These are phyloP conservation scores for Penicillium sclerotiorum DNA, from an alignment of 2,329 filamentous ascomycete species.

Conservation along the genomic window DNA sequence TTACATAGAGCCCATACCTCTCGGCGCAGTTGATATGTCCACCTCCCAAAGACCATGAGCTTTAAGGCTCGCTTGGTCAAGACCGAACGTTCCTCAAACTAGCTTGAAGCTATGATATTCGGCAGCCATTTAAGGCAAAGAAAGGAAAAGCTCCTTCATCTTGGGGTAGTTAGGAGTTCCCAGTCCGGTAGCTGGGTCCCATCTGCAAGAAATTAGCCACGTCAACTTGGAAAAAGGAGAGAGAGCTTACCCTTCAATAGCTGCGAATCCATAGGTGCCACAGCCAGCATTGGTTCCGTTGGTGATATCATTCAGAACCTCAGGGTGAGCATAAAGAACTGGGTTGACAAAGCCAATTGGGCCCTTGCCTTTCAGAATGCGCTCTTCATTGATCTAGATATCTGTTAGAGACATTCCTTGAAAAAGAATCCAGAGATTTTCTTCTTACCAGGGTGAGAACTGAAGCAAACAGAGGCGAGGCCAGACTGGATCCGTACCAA, in stretches of 20 bases:
- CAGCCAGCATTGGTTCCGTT: conserved; percentile 39
- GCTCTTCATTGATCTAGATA: conserved; percentile 51
- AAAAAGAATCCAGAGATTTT: background rate
- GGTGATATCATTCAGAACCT: conserved; percentile 47
- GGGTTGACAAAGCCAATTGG: conserved; percentile 58
- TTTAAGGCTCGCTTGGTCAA: no score
- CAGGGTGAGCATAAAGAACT: conserved; percentile 39
- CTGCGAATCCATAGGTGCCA: conserved; percentile 30
- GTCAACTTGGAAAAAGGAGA: background rate
- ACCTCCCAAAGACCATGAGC: no score
- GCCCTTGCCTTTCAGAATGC: conserved; percentile 49
- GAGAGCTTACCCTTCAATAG: conserved; percentile 24
- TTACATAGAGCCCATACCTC: no score
- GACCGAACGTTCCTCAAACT: no score
- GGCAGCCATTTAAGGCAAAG: conserved; percentile 22
- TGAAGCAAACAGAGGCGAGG: conserved; percentile 33
- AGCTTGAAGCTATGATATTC: no score
- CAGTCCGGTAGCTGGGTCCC: conserved; percentile 36
- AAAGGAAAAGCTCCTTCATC: conserved; percentile 33
- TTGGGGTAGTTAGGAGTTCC: conserved; percentile 36
- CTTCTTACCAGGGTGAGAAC: conserved; percentile 32
- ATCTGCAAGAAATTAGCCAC: conserved; percentile 12
- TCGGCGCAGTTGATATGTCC: no score
- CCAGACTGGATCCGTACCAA: conserved; percentile 32
- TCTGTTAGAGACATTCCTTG: background rate